Evolutionary conservation across 1,284 basidiomycete genomes (phyloP), one percentile per base, ranked within the genome.

Genomic region (Porogramme epimiltina): DNA sequence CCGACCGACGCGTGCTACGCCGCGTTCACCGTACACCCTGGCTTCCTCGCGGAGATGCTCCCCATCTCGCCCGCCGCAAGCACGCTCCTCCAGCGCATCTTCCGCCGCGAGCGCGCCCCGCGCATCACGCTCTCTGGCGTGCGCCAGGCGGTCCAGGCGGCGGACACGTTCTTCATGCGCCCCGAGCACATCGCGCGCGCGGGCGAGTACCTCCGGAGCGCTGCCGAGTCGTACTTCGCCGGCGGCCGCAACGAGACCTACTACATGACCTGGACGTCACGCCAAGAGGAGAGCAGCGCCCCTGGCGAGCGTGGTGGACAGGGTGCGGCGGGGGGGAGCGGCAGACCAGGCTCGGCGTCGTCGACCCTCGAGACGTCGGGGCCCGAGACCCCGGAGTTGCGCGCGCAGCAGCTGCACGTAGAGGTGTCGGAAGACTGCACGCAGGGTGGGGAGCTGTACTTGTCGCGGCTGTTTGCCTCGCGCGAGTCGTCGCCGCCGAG

Each of bases 1-100:
- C 70, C 77, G 2, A 72, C 78, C 33, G 94, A 98, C 71, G 80
- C 83, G 31, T 89, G 87, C 39, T 97, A 91, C 74, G 68, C 49
- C 31, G 59, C 63, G 25, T 68, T 61, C 56, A 42, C 56, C 39
- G 45, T 33, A 49, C 80, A 94, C 62, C 79, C 77, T 26, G 71
- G 88, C 56, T 89, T 88, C 64, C 78, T 95, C 11, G 79, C 78
- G 23, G 71, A 79, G 16, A 84, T 85, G 56, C 77, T 94, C 2
- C 91, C 91, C n/a, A 88, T 95, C 58, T 90, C 89, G 15, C 61
- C 70, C 13, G 73, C 71, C 16, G 79, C 82, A 38, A 82, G 83
- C 62, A 59, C 62, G 1, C 73, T 91, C 55, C 73, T 92, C 54
- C 79, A 78, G 55, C 71, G 73, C 52, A 82, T 89, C 50, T 85